Percentiles rank a stretch among this genome's conserved stretches.
These are phyloP conservation scores for Casuarina cunninghamiana DNA, from an alignment of 306 rosid species.

Conservation along the genomic window DNA sequence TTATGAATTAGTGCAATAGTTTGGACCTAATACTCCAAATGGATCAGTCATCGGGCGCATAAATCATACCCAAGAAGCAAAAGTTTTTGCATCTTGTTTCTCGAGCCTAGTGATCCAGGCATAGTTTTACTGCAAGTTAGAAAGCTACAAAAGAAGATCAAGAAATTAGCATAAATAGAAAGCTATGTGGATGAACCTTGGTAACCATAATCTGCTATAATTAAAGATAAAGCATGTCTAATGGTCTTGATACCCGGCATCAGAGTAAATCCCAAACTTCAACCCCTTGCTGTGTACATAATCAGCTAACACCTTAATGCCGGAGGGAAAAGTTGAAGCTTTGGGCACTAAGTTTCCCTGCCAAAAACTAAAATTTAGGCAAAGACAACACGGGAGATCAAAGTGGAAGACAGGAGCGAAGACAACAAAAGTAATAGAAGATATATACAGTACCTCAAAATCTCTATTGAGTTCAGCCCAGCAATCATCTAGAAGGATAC, in stretches of 20 bases:
- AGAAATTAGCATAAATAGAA: background rate
- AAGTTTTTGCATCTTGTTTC: conserved; percentile 71
- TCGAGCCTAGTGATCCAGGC: conserved; percentile 82
- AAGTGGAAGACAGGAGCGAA: too few species aligned
- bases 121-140: conserved; percentile 64
- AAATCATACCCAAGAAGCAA: conserved; percentile 72
- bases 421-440: too few species aligned
- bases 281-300: conserved; percentile 75
- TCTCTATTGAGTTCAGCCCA: conserved; percentile 74
- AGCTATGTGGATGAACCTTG: too few species aligned
- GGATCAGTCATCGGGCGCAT: background rate
- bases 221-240: too few species aligned
- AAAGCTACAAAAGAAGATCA: conserved; percentile 33
- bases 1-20: background rate
- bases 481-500: conserved; percentile 60
- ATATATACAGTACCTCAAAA: conserved; percentile 38
- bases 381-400: too few species aligned
- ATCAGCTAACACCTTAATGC: conserved; percentile 70
- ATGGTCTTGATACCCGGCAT: conserved; percentile 58
- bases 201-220: too few species aligned
- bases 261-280: conserved; percentile 76
- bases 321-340: conserved; percentile 67
- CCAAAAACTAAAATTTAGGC: background rate
- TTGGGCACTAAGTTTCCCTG: conserved; percentile 72
- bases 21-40: background rate